phyloP scores from a whole-genome alignment of 176 grass and related monocot species.

The maize (Zea mays) region DNA sequence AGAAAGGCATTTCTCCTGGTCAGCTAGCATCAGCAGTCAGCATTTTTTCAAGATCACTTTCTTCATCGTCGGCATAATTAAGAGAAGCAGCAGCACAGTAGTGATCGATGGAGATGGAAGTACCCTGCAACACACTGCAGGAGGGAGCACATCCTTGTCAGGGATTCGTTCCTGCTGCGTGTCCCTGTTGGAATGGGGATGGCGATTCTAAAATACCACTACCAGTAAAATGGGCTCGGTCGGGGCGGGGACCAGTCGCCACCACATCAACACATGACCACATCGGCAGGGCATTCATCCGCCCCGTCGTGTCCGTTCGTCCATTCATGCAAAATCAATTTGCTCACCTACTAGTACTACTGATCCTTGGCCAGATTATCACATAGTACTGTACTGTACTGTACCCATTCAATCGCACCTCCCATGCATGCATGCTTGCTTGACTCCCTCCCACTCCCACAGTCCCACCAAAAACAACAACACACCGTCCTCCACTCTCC shows the following conservation, averaged over 20 bases:
- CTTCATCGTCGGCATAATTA: not conserved
- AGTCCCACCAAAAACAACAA: not conserved
- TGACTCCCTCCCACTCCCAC: not conserved
- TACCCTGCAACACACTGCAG: not conserved
- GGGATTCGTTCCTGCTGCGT: not conserved
- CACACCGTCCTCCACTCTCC: too few relatives aligned
- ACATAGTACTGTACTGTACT: not conserved
- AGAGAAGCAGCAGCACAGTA: not conserved
- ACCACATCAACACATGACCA: not conserved
- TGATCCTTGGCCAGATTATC: slow-evolving; percentile 17
- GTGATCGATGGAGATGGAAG: slow-evolving; percentile 27
- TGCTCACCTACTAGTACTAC: slow-evolving; percentile 35
- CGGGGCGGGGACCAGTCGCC: slow-evolving; percentile 15
- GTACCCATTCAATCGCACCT: slow-evolving; percentile 43
- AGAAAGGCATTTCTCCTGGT: not conserved
- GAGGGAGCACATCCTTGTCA: slow-evolving; percentile 37
- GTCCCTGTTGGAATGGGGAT: not conserved
- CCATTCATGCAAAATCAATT: slow-evolving; percentile 40
- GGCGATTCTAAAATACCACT: not conserved
- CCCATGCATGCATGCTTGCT: slow-evolving; percentile 40
- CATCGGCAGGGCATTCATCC: slow-evolving; percentile 16
- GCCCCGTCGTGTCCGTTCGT: not conserved
- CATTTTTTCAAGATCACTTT: slow-evolving; percentile 1
- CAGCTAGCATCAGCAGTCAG: slow-evolving; percentile 12
- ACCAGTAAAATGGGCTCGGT: slow-evolving; percentile 20